These are phyloP conservation scores for Naganishia antarctica DNA, from an alignment of 768 basidiomycete genomes.

Conservation along the genomic window DNA sequence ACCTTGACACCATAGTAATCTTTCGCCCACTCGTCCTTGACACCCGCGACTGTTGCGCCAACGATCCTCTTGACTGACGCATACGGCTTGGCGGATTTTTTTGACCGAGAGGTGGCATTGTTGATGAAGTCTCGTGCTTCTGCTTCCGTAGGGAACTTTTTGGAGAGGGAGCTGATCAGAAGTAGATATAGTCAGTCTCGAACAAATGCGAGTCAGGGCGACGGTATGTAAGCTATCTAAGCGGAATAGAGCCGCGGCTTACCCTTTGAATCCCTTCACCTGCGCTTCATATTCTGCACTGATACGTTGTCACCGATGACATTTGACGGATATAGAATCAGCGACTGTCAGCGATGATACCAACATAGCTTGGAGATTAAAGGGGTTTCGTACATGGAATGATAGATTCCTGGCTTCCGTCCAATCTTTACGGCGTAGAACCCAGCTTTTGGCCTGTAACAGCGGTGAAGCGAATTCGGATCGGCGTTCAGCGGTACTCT, in stretches of 20 bases:
- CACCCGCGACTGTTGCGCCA: not conserved
- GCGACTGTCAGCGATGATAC: too few species aligned
- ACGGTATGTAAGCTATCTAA: not conserved
- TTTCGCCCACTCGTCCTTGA: not conserved
- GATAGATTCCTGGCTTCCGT: conserved; percentile 61
- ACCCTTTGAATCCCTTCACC: conserved; percentile 59
- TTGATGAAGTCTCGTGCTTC: not conserved
- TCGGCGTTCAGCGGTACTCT: too few species aligned
- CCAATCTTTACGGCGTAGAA: conserved; percentile 76
- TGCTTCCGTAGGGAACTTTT: not conserved
- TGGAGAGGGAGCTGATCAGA: not conserved
- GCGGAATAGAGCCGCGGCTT: conserved; percentile 15
- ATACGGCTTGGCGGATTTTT: not conserved
- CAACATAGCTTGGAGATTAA: not conserved
- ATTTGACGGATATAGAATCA: conserved; percentile 7
- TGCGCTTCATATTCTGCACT: conserved; percentile 72
- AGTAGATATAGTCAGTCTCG: not conserved
- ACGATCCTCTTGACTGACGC: not conserved
- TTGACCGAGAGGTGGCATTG: not conserved
- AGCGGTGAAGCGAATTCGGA: too few species aligned
- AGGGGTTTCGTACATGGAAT: conserved; percentile 57
- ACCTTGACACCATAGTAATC: conserved; percentile 7
- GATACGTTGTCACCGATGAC: too few species aligned
- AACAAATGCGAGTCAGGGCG: not conserved
- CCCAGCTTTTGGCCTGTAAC: too few species aligned